Conservation (phyloP, 331 rosid genomes). For the Rosa hybrid region DNA sequence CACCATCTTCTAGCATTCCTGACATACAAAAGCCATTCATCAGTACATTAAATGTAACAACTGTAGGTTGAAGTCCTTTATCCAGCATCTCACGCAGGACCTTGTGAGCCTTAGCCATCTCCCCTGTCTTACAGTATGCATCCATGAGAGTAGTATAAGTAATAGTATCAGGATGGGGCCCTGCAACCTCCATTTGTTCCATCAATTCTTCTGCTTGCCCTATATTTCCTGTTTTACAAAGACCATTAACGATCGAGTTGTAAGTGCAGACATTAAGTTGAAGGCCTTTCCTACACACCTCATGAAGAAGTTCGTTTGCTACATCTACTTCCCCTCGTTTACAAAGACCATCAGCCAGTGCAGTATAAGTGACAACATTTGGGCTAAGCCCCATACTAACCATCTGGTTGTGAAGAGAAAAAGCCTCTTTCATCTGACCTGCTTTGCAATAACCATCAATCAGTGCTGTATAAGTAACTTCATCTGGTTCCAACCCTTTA, state of each 20-base stretch:
- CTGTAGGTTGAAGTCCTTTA: conserved; percentile 75
- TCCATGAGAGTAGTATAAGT: conserved; percentile 90
- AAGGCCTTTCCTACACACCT: conserved; percentile 78
- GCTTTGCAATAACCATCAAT: conserved; percentile 85
- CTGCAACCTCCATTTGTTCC: conserved; percentile 78
- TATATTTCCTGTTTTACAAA: conserved; percentile 77
- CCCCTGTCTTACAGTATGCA: conserved; percentile 70
- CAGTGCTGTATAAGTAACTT: conserved; percentile 71
- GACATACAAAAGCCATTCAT: conserved; percentile 85
- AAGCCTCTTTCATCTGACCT: conserved; percentile 71
- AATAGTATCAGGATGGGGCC: conserved; percentile 65
- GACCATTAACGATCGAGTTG: conserved; percentile 73
- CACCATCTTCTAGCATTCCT: conserved; percentile 84
- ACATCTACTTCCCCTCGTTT: conserved; percentile 76
- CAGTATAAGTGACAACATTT: conserved; percentile 76
- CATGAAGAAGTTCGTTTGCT: conserved; percentile 91
- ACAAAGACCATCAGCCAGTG: conserved; percentile 85
- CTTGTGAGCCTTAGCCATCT: conserved; percentile 67
- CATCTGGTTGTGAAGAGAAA: conserved; percentile 83
- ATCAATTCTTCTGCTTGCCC: conserved; percentile 59
- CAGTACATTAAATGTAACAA: conserved; percentile 85
- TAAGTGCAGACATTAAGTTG: conserved; percentile 77
- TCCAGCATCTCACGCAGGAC: conserved; percentile 66
- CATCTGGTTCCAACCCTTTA: conserved; percentile 73
- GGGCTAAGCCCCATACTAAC: conserved; percentile 64